Percentiles rank a stretch among this genome's conserved stretches.
These are phyloP conservation scores for Alliaria petiolata DNA, from an alignment of 345 rosid species.

Conservation along the genomic window DNA sequence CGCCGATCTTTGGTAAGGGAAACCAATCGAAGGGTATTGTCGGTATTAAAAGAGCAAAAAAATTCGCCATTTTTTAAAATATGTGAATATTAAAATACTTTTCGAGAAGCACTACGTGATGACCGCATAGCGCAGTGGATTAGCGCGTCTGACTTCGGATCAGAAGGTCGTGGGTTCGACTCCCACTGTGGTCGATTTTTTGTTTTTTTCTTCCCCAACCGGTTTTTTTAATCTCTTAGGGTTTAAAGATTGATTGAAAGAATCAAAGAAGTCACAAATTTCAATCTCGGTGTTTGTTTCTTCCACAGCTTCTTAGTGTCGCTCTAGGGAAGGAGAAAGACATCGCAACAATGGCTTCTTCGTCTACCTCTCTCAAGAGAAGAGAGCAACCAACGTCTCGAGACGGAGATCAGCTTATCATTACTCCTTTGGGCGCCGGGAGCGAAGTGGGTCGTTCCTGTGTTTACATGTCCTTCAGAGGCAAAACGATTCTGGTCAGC, in stretches of 20 bases:
- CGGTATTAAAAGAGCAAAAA: not conserved
- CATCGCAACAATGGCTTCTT: constrained; percentile 19
- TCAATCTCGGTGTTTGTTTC: not conserved
- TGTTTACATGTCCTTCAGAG: constrained; percentile 82
- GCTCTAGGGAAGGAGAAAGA: not conserved
- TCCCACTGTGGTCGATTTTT: constrained; percentile 66
- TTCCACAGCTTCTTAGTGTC: not conserved
- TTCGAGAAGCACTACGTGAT: not conserved
- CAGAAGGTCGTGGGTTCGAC: constrained; percentile 93
- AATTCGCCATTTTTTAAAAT: too few relatives aligned
- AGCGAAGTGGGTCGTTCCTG: constrained; percentile 96
- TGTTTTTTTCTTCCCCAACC: not conserved
- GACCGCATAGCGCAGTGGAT: constrained; percentile 98
- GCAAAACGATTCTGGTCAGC: constrained; percentile 66
- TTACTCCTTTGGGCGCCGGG: constrained; percentile 90
- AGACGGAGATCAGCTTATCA: constrained; percentile 72
- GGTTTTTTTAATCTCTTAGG: constrained; percentile 7
- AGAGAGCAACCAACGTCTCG: constrained; percentile 55
- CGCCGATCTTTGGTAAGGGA: not conserved
- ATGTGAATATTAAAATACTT: rapidly evolving
- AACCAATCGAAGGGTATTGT: not conserved
- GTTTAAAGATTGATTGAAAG: not conserved
- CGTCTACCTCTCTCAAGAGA: constrained; percentile 66
- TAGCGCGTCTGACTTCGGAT: constrained; percentile 99
- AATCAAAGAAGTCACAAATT: not conserved